These are phyloP conservation scores for Osmanthus fragrans DNA, from an alignment of 257 asterid genomes.

Conservation along the genomic window DNA sequence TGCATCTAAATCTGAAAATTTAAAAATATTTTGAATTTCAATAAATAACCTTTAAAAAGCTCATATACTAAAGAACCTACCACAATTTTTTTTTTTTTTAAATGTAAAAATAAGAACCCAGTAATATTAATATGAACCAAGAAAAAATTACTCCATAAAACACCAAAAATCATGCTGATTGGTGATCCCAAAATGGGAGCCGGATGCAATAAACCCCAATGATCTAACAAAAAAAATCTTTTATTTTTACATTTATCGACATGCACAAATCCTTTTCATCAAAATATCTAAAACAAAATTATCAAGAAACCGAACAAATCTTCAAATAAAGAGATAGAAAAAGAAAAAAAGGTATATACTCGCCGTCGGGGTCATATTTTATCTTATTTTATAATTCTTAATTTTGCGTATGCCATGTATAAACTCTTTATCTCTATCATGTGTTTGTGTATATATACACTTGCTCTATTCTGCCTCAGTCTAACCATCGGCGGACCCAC, in stretches of 20 bases:
- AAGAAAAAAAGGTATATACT: conserved; percentile 6
- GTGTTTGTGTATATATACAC: too few species aligned
- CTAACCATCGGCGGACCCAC: too few species aligned
- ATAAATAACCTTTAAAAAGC: not conserved
- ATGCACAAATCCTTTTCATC: conserved; percentile 33
- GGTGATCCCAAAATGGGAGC: conserved; percentile 1
- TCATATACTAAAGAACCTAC: conserved; percentile 7
- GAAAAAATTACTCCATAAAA: conserved; percentile 12
- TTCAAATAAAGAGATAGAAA: conserved; percentile 3
- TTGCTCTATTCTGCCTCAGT: too few species aligned
- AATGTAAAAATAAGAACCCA: not conserved
- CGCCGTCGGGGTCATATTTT: too few species aligned
- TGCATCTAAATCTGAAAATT: not conserved
- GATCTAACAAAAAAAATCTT: conserved; percentile 27
- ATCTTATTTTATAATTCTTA: too few species aligned
- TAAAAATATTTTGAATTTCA: not conserved
- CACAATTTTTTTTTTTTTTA: not conserved
- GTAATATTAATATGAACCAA: conserved; percentile 19
- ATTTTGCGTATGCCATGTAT: too few species aligned
- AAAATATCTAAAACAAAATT: conserved; percentile 28
- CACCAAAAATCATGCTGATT: conserved; percentile 20
- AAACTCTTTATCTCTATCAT: too few species aligned
- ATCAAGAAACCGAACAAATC: not conserved
- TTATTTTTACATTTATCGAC: not conserved
- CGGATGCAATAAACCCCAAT: conserved; percentile 19